Evolutionary conservation across 371 early-diverging fungal species (phyloP).

Genomic region (Dichotomocladium elegans): DNA sequence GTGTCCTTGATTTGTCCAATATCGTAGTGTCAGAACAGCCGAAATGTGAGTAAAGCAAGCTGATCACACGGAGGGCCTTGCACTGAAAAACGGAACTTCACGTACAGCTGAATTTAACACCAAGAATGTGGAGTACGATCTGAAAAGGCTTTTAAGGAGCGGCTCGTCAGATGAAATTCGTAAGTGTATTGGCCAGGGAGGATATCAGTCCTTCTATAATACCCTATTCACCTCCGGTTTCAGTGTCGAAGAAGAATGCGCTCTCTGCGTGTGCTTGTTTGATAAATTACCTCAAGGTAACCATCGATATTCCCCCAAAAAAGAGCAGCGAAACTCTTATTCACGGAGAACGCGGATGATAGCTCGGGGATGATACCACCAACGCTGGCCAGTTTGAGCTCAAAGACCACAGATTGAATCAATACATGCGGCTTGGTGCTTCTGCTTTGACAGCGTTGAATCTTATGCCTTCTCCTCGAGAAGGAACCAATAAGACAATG

Average conservation of each 20-base stretch:
- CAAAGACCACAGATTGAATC: constrained; percentile 71
- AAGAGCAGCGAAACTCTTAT: neutral
- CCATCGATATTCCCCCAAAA: neutral
- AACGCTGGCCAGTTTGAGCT: constrained; percentile 75
- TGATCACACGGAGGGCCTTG: too few relatives aligned
- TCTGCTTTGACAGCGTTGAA: constrained; percentile 89
- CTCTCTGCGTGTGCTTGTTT: constrained; percentile 75
- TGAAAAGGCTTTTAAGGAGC: constrained; percentile 79
- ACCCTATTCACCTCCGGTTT: too few relatives aligned
- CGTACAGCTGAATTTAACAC: constrained; percentile 56
- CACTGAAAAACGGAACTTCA: neutral
- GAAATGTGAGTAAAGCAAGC: constrained; percentile 28
- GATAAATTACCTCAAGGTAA: constrained; percentile 74
- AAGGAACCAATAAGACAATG: constrained; percentile 78
- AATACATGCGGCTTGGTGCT: constrained; percentile 91
- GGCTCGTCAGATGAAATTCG: too few relatives aligned
- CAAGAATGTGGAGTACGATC: constrained; percentile 82
- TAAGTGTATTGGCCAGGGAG: too few relatives aligned
- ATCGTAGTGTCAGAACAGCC: constrained; percentile 70
- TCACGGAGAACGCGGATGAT: neutral
- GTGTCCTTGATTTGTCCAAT: constrained; percentile 70
- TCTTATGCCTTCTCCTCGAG: constrained; percentile 75
- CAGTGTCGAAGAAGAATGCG: constrained; percentile 72
- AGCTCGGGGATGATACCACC: constrained; percentile 70
- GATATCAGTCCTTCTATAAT: too few relatives aligned